A percentile compares a stretch with the other conserved stretches of the same genome.
Evolutionary conservation across 768 basidiomycete species (phyloP).

Genomic region (Phaeolepiota aurea): DNA sequence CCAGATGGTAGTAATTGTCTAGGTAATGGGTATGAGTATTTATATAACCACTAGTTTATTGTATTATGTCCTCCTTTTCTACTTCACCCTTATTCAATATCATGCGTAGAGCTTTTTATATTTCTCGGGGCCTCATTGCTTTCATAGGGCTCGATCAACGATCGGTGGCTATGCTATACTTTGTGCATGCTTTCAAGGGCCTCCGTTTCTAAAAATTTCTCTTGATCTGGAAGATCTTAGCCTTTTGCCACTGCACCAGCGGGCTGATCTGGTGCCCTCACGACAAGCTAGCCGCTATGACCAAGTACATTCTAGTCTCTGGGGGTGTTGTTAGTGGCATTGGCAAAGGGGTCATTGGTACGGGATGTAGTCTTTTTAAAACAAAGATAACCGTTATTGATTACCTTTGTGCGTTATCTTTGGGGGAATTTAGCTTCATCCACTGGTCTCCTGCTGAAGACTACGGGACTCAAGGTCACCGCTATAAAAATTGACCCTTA

Average conservation of each 20-base stretch:
- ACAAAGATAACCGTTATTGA: slow-evolving; percentile 1
- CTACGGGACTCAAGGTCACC: slow-evolving; percentile 91
- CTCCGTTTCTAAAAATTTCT: neutral
- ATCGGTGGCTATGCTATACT: slow-evolving; percentile 1
- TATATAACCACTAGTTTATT: neutral
- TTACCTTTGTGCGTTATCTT: too few species aligned
- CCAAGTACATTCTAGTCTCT: slow-evolving; percentile 93
- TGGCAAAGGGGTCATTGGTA: slow-evolving; percentile 98
- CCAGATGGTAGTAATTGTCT: neutral
- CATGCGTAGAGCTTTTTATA: neutral
- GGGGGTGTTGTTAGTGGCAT: slow-evolving; percentile 98
- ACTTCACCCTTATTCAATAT: neutral
- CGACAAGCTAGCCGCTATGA: slow-evolving; percentile 39
- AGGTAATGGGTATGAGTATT: neutral
- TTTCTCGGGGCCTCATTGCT: too few species aligned
- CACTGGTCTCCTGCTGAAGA: slow-evolving; percentile 92
- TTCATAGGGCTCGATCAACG: neutral
- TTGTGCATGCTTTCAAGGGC: neutral
- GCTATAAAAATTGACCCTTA: slow-evolving; percentile 99
- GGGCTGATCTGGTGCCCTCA: neutral
- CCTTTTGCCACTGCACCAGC: neutral
- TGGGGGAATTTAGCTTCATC: slow-evolving; percentile 84
- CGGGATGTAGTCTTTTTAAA: slow-evolving; percentile 19
- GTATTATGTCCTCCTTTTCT: neutral
- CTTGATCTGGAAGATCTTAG: neutral